These are phyloP conservation scores for Climacium dendroides DNA, from an alignment of 225 moss, liverwort and hornwort species.

Conservation along the genomic window DNA sequence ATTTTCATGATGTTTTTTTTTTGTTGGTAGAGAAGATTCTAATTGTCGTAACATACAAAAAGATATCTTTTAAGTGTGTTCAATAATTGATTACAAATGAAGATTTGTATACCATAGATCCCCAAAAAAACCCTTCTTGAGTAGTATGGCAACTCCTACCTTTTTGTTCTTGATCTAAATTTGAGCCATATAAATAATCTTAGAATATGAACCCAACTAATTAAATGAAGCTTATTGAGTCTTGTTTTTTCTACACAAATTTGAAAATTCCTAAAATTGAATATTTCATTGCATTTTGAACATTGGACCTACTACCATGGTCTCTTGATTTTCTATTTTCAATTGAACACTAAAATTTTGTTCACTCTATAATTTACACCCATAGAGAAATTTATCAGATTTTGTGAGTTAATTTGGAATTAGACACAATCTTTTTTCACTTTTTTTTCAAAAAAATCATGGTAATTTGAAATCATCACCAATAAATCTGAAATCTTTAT, in stretches of 20 bases:
- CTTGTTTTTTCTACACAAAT: background rate
- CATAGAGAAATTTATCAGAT: background rate
- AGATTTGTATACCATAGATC: background rate
- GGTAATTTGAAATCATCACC: background rate
- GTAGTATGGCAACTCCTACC: background rate
- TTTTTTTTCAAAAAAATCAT: background rate
- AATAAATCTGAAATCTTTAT: background rate
- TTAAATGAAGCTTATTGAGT: background rate
- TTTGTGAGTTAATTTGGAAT: background rate
- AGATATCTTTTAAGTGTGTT: rapidly evolving
- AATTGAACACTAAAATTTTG: background rate
- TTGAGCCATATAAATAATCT: background rate
- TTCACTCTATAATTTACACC: background rate
- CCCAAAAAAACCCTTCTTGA: background rate
- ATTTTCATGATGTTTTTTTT: too few relatives aligned
- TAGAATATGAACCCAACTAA: too few relatives aligned
- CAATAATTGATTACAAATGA: background rate
- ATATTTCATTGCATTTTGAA: background rate
- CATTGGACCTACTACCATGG: background rate
- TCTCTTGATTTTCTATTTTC: background rate
- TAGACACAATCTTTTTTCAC: background rate
- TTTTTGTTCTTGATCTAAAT: background rate
- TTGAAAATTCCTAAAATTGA: background rate
- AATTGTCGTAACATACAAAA: background rate
- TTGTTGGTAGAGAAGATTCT: background rate